Evolutionary conservation across 139 green algal genomes (phyloP).

Genomic region (Tetraselmis striata): DNA sequence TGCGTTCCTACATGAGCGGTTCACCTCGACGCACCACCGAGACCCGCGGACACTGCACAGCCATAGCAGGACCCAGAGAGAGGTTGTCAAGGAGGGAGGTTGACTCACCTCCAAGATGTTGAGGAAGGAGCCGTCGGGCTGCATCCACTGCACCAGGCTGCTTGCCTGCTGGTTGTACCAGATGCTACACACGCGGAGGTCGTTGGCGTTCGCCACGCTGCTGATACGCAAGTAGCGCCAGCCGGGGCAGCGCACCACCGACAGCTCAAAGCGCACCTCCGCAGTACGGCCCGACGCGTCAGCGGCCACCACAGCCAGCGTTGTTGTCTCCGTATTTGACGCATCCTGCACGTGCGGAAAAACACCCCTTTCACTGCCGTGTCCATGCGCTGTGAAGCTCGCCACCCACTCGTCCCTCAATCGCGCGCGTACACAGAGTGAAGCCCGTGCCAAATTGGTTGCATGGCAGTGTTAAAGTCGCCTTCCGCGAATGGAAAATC

Average conservation of each 20-base stretch:
- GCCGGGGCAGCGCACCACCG: neutral
- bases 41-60: no score
- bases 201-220: neutral
- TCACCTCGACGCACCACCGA: no score
- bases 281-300: neutral
- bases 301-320: neutral
- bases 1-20: no score
- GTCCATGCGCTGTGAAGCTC: no score
- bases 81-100: no score
- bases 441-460: no score
- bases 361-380: no score
- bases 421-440: no score
- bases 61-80: no score
- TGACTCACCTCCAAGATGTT: neutral
- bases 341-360: neutral
- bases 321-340: neutral
- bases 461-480: no score
- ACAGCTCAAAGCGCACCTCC: neutral
- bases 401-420: no score
- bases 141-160: neutral
- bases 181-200: neutral
- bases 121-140: neutral
- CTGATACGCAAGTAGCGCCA: neutral
- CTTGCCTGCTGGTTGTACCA: neutral
- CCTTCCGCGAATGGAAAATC: no score